phyloP scores from a whole-genome alignment of 345 rosid species.

The Ceriops decandra region DNA sequence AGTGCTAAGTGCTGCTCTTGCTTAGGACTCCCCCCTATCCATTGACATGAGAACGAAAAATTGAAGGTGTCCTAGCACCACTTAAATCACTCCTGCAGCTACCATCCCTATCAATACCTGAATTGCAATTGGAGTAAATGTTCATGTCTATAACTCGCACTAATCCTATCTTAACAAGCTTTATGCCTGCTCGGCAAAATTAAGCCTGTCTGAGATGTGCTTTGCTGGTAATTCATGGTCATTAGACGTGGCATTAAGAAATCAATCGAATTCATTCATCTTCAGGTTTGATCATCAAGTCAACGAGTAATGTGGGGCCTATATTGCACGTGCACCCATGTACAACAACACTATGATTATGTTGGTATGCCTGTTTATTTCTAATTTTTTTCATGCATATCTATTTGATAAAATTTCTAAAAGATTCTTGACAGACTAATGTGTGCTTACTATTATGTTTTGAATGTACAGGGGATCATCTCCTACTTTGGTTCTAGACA shows the following conservation, averaged over 20 bases:
- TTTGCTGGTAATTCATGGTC: slow-evolving; percentile 19
- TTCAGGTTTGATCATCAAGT: slow-evolving; percentile 23
- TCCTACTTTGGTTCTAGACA: background rate
- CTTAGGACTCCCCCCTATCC: background rate
- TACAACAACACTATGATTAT: slow-evolving; percentile 16
- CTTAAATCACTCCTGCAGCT: background rate
- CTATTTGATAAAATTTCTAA: too few species aligned
- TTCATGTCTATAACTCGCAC: slow-evolving; percentile 14
- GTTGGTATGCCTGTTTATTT: too few species aligned
- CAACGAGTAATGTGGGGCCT: slow-evolving; percentile 28
- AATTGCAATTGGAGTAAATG: slow-evolving; percentile 17
- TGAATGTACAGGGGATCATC: slow-evolving; percentile 11
- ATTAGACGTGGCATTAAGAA: slow-evolving; percentile 8
- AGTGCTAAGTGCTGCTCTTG: background rate
- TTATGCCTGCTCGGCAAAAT: slow-evolving; percentile 22
- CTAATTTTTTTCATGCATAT: too few species aligned
- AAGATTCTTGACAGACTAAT: background rate
- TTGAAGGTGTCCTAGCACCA: background rate
- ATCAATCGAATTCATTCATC: background rate
- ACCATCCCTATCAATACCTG: background rate
- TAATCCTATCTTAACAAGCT: slow-evolving; percentile 6
- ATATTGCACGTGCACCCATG: slow-evolving; percentile 48
- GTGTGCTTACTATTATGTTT: slow-evolving; percentile 5
- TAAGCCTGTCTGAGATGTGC: slow-evolving; percentile 17
- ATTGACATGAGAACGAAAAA: background rate